A percentile compares a stretch with the other conserved stretches of the same genome.
Conservation (phyloP, 805 yeast genomes). For the Kuraishia molischiana region DNA sequence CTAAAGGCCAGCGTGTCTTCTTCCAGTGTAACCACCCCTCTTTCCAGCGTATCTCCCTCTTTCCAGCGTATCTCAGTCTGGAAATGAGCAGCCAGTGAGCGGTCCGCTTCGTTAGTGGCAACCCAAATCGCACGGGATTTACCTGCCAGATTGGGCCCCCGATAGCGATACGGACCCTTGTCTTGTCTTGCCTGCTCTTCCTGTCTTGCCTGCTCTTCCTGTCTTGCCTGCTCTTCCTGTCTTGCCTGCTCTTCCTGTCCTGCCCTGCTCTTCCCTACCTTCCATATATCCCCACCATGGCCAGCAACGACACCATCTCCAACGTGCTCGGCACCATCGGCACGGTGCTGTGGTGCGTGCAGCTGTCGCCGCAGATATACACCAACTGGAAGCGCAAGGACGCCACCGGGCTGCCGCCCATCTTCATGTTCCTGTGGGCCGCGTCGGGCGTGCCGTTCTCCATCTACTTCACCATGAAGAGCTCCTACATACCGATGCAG, state of each 20-base stretch:
- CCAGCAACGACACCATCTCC: constrained; percentile 32
- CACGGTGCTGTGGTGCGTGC: constrained; percentile 90
- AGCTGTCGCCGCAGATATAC: constrained; percentile 70
- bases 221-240: no score
- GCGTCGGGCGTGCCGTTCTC: constrained; percentile 70
- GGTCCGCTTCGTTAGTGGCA: no score
- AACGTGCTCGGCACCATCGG: constrained; percentile 83
- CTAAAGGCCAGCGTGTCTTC: no score
- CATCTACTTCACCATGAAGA: constrained; percentile 67
- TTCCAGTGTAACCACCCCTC: no score
- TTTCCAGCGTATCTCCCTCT: no score
- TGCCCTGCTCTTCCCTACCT: no score
- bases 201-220: no score
- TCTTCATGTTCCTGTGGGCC: constrained; percentile 88
- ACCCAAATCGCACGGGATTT: no score
- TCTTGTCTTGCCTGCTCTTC: no score
- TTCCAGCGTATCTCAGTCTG: no score
- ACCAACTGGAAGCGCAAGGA: constrained; percentile 61
- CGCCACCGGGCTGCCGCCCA: constrained; percentile 84
- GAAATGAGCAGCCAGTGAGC: no score
- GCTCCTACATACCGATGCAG: constrained; percentile 67
- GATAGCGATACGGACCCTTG: background rate
- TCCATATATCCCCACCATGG: background rate
- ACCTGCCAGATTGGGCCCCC: background rate
- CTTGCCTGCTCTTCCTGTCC: no score